Evolutionary conservation across 2,329 filamentous ascomycete species (phyloP).

Genomic region (Cordyceps farinosa): DNA sequence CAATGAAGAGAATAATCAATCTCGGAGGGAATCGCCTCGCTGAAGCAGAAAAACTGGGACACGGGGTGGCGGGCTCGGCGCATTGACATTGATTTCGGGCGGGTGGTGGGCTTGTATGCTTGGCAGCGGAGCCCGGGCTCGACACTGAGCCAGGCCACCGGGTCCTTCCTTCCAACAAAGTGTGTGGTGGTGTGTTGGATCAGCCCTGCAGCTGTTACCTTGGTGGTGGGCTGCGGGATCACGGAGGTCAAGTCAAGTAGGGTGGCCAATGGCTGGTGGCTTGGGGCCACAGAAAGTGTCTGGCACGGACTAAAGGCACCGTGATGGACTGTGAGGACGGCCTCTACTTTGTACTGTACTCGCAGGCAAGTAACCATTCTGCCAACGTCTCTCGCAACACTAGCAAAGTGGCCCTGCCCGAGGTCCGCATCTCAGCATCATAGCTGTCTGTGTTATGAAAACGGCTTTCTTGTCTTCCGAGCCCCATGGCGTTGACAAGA

Average conservation of each 20-base stretch:
- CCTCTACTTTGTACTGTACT: too few relatives aligned
- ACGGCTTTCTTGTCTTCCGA: too few relatives aligned
- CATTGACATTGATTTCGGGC: constrained; percentile 1
- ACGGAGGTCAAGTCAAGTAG: neutral
- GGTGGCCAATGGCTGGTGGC: neutral
- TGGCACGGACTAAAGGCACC: constrained; percentile 3
- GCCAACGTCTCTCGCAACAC: neutral
- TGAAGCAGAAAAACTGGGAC: neutral
- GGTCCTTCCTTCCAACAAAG: neutral
- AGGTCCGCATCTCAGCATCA: neutral
- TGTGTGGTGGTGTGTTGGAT: neutral
- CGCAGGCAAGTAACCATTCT: too few relatives aligned
- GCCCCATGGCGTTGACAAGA: neutral
- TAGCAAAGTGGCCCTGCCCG: neutral
- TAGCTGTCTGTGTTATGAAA: neutral
- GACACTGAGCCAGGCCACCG: neutral
- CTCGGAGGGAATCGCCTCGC: too few relatives aligned
- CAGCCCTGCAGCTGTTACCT: neutral
- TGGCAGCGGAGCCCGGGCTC: neutral
- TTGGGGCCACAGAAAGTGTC: neutral
- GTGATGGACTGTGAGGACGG: too few relatives aligned
- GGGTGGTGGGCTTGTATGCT: neutral
- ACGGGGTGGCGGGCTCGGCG: neutral
- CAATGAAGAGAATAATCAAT: too few relatives aligned
- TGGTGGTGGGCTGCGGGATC: neutral